phyloP scores from a whole-genome alignment of 371 early-diverging fungal species.

The Haplosporangium sp. region DNA sequence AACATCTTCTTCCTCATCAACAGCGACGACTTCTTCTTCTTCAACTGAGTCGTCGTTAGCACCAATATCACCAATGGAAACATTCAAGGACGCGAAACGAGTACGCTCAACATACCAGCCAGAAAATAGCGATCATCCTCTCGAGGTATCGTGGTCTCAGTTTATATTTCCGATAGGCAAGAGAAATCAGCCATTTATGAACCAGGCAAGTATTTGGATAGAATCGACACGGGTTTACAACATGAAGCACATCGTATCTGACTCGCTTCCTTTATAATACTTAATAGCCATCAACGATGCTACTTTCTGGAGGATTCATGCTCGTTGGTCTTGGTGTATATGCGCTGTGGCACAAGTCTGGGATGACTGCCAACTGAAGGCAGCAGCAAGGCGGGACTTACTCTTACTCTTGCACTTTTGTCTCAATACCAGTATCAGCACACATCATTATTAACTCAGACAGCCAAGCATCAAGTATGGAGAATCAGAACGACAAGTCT shows the following conservation, averaged over 20 bases:
- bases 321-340: conserved; percentile 41
- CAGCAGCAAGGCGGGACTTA: not conserved
- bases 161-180: conserved; percentile 40
- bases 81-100: too few species aligned
- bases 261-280: not conserved
- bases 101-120: too few species aligned
- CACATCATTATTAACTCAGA: too few species aligned
- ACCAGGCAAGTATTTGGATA: conserved; percentile 17
- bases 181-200: conserved; percentile 6
- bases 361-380: conserved; percentile 1
- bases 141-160: conserved; percentile 40
- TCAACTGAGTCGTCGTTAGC: not conserved
- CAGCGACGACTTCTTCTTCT: not conserved
- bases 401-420: not conserved
- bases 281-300: conserved; percentile 34
- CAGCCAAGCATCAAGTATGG: too few species aligned
- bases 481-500: too few species aligned
- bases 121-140: too few species aligned
- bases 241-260: not conserved
- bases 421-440: too few species aligned
- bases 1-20: not conserved
- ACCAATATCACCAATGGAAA: not conserved
- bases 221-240: not conserved
- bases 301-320: conserved; percentile 44
- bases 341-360: conserved; percentile 37